Evolutionary conservation across 2,329 filamentous ascomycete species (phyloP).

Genomic region (Pseudocercospora pini-densiflorae): DNA sequence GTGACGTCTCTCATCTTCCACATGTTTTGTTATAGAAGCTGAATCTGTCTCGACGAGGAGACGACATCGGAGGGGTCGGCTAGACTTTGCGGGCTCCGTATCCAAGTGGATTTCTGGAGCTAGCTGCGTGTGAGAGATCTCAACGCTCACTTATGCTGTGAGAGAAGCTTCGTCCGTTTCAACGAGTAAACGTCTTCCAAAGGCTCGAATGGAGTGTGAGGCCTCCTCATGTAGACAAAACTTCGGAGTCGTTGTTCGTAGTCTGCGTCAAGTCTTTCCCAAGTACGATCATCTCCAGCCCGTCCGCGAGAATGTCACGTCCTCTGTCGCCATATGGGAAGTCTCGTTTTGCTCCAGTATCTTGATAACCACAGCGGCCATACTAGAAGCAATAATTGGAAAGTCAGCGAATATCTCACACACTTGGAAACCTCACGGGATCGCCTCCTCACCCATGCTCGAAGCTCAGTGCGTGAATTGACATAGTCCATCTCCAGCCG

Average conservation of each 20-base stretch:
- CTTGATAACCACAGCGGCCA: constrained; percentile 17
- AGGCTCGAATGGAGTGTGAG: background rate
- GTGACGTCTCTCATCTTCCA: too few species aligned
- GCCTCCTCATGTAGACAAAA: background rate
- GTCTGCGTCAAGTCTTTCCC: constrained; percentile 11
- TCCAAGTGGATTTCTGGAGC: too few species aligned
- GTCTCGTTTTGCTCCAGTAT: constrained; percentile 15
- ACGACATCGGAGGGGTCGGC: too few species aligned
- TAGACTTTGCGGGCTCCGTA: too few species aligned
- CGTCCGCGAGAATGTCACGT: constrained; percentile 13
- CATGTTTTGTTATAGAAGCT: too few species aligned
- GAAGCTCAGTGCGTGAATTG: constrained; percentile 14
- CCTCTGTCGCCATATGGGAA: constrained; percentile 14
- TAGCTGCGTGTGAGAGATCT: too few species aligned
- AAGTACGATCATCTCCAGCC: constrained; percentile 16
- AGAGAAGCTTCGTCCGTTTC: too few species aligned
- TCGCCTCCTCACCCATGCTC: constrained; percentile 7
- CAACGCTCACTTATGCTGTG: too few species aligned
- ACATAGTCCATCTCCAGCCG: constrained; percentile 20
- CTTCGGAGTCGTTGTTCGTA: background rate
- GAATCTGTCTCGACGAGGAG: too few species aligned
- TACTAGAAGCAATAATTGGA: constrained; percentile 1
- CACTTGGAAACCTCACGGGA: background rate
- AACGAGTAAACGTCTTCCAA: background rate
- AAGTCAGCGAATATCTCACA: background rate